Conservation (phyloP, 2,329 filamentous ascomycete species). For the Ceratocystis eucalypticola region DNA sequence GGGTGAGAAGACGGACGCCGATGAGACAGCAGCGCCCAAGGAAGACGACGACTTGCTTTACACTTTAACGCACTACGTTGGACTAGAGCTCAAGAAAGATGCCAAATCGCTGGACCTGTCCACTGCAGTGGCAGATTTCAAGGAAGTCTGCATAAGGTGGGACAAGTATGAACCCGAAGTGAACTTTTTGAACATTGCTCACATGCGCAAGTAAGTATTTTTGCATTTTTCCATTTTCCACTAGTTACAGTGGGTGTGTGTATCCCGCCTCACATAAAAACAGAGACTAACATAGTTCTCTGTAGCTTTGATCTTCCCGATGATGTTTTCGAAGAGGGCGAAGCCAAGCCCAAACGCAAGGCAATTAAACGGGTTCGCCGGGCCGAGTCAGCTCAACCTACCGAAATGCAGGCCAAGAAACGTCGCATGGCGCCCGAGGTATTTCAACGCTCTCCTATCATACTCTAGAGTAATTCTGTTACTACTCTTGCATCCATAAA, state of each 20-base stretch:
- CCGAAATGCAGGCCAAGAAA: constrained; percentile 31
- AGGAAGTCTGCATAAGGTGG: constrained; percentile 64
- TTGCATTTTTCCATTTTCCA: too few species aligned
- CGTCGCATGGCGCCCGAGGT: constrained; percentile 39
- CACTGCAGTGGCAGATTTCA: constrained; percentile 74
- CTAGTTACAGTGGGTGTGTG: neutral
- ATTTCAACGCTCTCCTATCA: constrained; percentile 20
- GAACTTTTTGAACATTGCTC: constrained; percentile 66
- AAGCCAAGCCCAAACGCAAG: constrained; percentile 55
- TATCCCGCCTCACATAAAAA: neutral
- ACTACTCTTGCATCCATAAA: neutral
- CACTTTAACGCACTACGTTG: constrained; percentile 90
- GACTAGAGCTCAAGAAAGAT: constrained; percentile 67
- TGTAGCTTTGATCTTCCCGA: constrained; percentile 71
- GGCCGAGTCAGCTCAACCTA: constrained; percentile 24
- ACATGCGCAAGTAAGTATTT: constrained; percentile 65
- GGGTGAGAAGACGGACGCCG: constrained; percentile 25
- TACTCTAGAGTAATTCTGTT: neutral
- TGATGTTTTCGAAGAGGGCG: constrained; percentile 75
- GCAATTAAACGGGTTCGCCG: constrained; percentile 27
- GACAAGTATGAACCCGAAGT: constrained; percentile 60
- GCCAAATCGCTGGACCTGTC: constrained; percentile 64
- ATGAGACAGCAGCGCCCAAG: constrained; percentile 20
- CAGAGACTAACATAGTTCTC: constrained; percentile 17
- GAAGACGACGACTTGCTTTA: constrained; percentile 41